Evolutionary conservation across 2,329 filamentous ascomycete genomes (phyloP).

Genomic region (Teratosphaeria pseudoeucalypti): DNA sequence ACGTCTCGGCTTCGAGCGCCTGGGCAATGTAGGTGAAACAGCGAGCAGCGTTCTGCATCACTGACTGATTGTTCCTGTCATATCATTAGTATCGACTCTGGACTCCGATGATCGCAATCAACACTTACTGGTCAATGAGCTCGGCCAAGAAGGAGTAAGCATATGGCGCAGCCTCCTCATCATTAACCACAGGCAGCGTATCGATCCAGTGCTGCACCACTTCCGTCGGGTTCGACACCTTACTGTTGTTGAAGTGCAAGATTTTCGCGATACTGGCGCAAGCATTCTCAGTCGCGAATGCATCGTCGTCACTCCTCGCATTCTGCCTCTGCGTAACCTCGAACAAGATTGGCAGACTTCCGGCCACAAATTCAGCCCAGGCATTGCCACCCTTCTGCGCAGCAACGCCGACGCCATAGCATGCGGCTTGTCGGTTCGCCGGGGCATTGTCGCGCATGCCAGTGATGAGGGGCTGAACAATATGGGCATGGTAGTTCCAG

Average conservation of each 20-base stretch:
- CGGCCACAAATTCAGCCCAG: slow-evolving; percentile 81
- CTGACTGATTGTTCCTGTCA: slow-evolving; percentile 72
- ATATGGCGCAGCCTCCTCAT: slow-evolving; percentile 94
- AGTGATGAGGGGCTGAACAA: slow-evolving; percentile 74
- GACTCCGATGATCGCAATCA: neutral
- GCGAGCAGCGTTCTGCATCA: slow-evolving; percentile 66
- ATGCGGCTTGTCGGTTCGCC: slow-evolving; percentile 88
- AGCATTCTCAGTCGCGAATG: slow-evolving; percentile 95
- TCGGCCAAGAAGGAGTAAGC: slow-evolving; percentile 87
- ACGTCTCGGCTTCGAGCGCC: slow-evolving; percentile 79
- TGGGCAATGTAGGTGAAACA: slow-evolving; percentile 78
- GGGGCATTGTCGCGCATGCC: slow-evolving; percentile 79
- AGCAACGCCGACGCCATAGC: slow-evolving; percentile 91
- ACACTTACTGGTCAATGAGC: slow-evolving; percentile 83
- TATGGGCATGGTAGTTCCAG: slow-evolving; percentile 75
- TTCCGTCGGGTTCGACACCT: slow-evolving; percentile 64
- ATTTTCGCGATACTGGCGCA: slow-evolving; percentile 96
- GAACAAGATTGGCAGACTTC: slow-evolving; percentile 72
- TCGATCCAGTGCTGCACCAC: slow-evolving; percentile 79
- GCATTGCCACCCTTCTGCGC: slow-evolving; percentile 80
- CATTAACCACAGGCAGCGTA: slow-evolving; percentile 83
- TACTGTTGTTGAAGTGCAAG: slow-evolving; percentile 73
- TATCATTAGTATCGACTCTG: neutral
- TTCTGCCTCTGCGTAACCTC: slow-evolving; percentile 71
- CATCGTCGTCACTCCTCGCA: slow-evolving; percentile 80